Base-by-base conservation (phyloP, 2,329 filamentous ascomycete species). In the Thielaviopsis euricoi region DNA sequence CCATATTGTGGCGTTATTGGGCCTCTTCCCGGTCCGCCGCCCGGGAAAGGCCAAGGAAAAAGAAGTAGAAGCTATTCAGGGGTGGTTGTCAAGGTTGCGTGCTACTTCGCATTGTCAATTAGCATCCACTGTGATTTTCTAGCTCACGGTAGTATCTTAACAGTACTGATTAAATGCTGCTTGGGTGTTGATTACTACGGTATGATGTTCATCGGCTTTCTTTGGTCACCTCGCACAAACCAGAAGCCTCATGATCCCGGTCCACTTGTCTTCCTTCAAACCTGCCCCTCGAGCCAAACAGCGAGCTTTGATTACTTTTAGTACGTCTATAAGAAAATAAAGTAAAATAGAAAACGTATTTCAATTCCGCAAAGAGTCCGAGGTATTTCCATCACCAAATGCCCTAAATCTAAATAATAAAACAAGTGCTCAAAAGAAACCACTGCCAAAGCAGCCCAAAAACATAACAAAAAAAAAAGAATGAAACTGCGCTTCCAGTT, bases 321-420 rank as follows among this genome's bases (percentile, higher is more conserved):
- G 46, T 21, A n/a, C 12, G 23, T 17, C 12, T 43, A 15, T 9
- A 33, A 25, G 40, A 43, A 55, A n/a, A 12, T 22, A 22, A 46
- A 55, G 37, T 5, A 55, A 53, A 53, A 53, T 5, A 55, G 15
- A 23, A 23, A 54, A 40, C 10, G 13, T 52, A 13, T 26, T 40
- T 22, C n/a, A 37, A 53, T 22, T 37, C 52, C 52, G 52, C 22
- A 53, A 37, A 29, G 26, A 37, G 26, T 21, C 52, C 29, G 26
- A 53, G 52, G 52, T 53, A 57, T 40, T 49, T 48, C 33, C 56
- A 33, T 56, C 26, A 10, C 43, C 19, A 48, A 50, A 19, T 50
- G 19, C 21, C 19, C 25, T 25, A 50, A 51, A 50, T 19, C 43
- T 33, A 40, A 22, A 17, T 26, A 29, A 52, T 23, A n/a, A 15